Percentiles rank a stretch among this genome's conserved stretches.
phyloP scores from a whole-genome alignment of 2,329 filamentous ascomycete species.

The Sarocladiaceae sp. region DNA sequence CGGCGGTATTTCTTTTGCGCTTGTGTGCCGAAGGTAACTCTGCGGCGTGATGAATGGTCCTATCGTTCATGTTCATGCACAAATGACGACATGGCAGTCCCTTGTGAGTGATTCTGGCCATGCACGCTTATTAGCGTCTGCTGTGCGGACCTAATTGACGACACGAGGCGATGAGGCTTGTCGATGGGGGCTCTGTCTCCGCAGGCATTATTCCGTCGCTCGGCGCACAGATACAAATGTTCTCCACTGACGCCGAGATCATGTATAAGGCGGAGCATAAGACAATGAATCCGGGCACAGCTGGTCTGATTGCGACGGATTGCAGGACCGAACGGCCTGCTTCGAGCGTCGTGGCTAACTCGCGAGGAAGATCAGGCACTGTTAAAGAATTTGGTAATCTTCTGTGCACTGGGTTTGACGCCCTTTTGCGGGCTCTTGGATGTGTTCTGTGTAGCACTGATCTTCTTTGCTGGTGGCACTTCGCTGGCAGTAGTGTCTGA shows the following conservation, averaged over 20 bases:
- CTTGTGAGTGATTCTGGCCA: not conserved
- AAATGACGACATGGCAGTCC: not conserved
- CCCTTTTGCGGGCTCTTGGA: slow-evolving; percentile 59
- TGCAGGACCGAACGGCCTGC: no score
- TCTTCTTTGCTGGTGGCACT: slow-evolving; percentile 26
- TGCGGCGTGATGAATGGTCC: not conserved
- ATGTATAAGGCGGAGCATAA: no score
- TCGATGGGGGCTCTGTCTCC: no score
- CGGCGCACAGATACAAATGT: no score
- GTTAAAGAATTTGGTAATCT: slow-evolving; percentile 87
- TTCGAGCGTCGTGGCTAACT: no score
- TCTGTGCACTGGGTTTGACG: slow-evolving; percentile 46
- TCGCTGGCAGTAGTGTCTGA: slow-evolving; percentile 14
- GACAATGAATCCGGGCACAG: no score
- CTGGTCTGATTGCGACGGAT: no score
- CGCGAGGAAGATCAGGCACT: slow-evolving; percentile 36
- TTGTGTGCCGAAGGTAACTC: not conserved
- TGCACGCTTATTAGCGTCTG: no score
- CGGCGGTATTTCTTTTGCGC: not conserved
- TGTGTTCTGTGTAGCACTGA: slow-evolving; percentile 38
- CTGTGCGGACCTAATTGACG: no score
- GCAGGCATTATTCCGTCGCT: no score
- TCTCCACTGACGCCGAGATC: no score
- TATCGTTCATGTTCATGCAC: not conserved
- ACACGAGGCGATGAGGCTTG: no score